phyloP scores from a whole-genome alignment of 2,329 filamentous ascomycete species.

The Botrytis fragariae region DNA sequence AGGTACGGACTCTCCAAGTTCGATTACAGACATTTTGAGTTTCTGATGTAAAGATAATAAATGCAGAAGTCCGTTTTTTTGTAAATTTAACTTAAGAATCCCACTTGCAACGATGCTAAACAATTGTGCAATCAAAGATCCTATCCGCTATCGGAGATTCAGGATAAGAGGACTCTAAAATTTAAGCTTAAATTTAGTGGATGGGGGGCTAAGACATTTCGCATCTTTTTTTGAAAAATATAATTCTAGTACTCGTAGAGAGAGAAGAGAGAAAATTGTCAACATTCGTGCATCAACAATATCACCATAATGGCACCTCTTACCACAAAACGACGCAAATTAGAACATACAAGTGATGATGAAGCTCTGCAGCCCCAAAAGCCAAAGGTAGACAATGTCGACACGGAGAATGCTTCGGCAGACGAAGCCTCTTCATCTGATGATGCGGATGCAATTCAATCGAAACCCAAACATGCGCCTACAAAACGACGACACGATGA shows the following conservation, averaged over 20 bases:
- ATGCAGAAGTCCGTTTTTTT: neutral
- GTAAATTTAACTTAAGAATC: neutral
- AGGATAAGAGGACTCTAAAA: slow-evolving; percentile 1
- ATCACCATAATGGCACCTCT: slow-evolving; percentile 28
- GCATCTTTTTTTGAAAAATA: slow-evolving; percentile 19
- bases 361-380: neutral
- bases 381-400: slow-evolving; percentile 17
- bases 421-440: slow-evolving; percentile 18
- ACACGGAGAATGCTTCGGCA: slow-evolving; percentile 14
- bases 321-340: slow-evolving; percentile 39
- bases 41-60: neutral
- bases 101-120: neutral
- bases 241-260: slow-evolving; percentile 1
- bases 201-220: slow-evolving; percentile 4
- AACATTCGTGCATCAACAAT: slow-evolving; percentile 6
- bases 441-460: slow-evolving; percentile 28
- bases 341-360: slow-evolving; percentile 30
- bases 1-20: slow-evolving; percentile 40
- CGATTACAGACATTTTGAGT: slow-evolving; percentile 36
- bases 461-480: slow-evolving; percentile 19
- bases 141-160: slow-evolving; percentile 25
- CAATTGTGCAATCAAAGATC: slow-evolving; percentile 7
- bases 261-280: slow-evolving; percentile 2
- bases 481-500: slow-evolving; percentile 28
- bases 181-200: slow-evolving; percentile 23